phyloP scores from a whole-genome alignment of 2,329 filamentous ascomycete genomes.

The Sporothrix phasma region DNA sequence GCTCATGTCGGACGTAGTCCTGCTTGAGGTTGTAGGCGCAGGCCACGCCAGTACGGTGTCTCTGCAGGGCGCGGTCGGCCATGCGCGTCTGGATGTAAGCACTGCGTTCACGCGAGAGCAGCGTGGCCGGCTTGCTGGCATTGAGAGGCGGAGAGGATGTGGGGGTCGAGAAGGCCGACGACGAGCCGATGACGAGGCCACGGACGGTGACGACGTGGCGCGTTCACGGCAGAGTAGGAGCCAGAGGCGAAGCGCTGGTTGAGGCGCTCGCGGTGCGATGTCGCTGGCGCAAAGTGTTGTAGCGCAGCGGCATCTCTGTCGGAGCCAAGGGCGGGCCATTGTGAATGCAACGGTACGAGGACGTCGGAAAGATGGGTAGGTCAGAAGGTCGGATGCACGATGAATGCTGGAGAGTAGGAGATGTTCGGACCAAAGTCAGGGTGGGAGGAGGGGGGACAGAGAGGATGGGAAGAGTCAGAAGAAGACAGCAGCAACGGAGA shows the following conservation, averaged over 20 bases:
- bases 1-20: constrained; percentile 11
- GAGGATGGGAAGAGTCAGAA: not conserved
- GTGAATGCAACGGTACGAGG: not conserved
- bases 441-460: not conserved
- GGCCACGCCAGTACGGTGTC: constrained; percentile 29
- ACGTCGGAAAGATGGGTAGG: not conserved
- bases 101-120: constrained; percentile 16
- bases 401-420: too few species aligned
- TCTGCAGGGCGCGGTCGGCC: constrained; percentile 28
- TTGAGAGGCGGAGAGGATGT: not conserved
- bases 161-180: not conserved
- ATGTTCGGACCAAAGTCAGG: not conserved
- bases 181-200: not conserved
- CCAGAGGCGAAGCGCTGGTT: constrained; percentile 8
- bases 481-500: not conserved
- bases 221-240: not conserved
- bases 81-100: constrained; percentile 40
- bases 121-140: not conserved
- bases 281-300: constrained; percentile 1
- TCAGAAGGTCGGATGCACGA: not conserved
- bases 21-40: constrained; percentile 32
- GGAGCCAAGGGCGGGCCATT: constrained; percentile 3
- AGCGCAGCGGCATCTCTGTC: not conserved
- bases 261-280: constrained; percentile 11
- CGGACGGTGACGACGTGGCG: not conserved